Evolutionary conservation across 2,329 filamentous ascomycete genomes (phyloP).

Genomic region (Aaosphaeria pasadenensis): DNA sequence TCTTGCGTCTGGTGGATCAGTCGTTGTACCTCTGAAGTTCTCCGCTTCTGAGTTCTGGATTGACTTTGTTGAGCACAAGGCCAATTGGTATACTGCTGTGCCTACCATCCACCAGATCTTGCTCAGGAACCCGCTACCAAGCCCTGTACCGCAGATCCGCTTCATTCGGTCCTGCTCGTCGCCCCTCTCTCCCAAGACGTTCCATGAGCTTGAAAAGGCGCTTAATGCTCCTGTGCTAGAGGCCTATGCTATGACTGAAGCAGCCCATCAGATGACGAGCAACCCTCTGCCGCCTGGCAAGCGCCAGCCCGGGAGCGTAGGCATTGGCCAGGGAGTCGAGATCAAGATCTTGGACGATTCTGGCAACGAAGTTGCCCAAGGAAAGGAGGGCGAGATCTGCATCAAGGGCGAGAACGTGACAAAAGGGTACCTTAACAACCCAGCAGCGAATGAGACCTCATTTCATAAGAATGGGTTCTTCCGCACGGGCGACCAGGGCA

Average conservation of each 20-base stretch:
- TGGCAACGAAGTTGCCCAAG: slow-evolving; percentile 66
- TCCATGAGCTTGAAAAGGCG: slow-evolving; percentile 72
- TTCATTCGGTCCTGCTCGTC: slow-evolving; percentile 89
- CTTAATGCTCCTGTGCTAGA: slow-evolving; percentile 81
- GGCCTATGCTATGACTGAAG: slow-evolving; percentile 92
- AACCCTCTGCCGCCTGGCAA: slow-evolving; percentile 61
- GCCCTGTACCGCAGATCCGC: slow-evolving; percentile 68
- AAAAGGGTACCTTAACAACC: slow-evolving; percentile 81
- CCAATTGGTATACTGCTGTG: slow-evolving; percentile 93
- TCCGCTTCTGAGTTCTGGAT: slow-evolving; percentile 80
- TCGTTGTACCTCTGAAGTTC: slow-evolving; percentile 76
- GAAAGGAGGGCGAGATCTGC: slow-evolving; percentile 76
- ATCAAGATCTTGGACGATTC: slow-evolving; percentile 71
- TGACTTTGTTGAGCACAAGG: slow-evolving; percentile 69
- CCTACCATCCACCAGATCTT: slow-evolving; percentile 90
- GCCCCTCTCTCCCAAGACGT: slow-evolving; percentile 76
- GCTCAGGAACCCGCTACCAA: slow-evolving; percentile 68
- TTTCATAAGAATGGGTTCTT: slow-evolving; percentile 79
- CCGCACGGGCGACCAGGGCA: slow-evolving; percentile 83
- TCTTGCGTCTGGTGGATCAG: slow-evolving; percentile 71
- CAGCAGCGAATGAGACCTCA: slow-evolving; percentile 68
- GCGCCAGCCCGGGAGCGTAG: slow-evolving; percentile 78
- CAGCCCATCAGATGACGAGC: slow-evolving; percentile 80
- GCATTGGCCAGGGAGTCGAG: slow-evolving; percentile 79
- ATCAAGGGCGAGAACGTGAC: slow-evolving; percentile 82